A percentile compares a stretch with the other conserved stretches of the same genome.
phyloP scores from a whole-genome alignment of 495 filamentous ascomycete species.

The Talaromyces trachyspermus region DNA sequence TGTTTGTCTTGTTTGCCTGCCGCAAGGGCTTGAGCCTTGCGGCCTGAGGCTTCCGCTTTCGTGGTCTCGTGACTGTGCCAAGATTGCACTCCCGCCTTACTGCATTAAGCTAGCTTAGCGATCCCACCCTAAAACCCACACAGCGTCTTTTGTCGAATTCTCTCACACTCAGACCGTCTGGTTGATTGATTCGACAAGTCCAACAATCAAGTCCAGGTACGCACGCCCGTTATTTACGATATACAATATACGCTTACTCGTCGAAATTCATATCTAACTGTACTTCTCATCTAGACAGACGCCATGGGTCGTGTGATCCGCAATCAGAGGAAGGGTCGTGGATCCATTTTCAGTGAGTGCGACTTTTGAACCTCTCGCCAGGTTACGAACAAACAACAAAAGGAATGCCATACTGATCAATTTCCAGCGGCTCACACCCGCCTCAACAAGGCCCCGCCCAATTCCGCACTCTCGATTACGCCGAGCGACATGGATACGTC shows the following conservation, averaged over 20 bases:
- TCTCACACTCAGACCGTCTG: slow-evolving; percentile 4
- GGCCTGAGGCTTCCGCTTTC: background rate
- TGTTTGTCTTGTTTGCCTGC: background rate
- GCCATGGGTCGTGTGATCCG: slow-evolving; percentile 80
- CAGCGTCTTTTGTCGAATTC: slow-evolving; percentile 40
- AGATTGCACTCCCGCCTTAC: slow-evolving; percentile 20
- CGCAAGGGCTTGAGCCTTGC: too few species aligned
- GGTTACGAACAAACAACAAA: slow-evolving; percentile 15
- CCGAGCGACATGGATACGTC: slow-evolving; percentile 94
- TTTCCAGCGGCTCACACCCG: slow-evolving; percentile 71
- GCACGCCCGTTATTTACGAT: slow-evolving; percentile 26
- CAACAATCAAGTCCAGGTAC: slow-evolving; percentile 44
- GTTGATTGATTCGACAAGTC: slow-evolving; percentile 32
- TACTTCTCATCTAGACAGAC: slow-evolving; percentile 36
- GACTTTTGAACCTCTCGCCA: slow-evolving; percentile 13
- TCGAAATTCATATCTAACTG: slow-evolving; percentile 31
- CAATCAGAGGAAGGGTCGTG: slow-evolving; percentile 96
- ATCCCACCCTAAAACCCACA: slow-evolving; percentile 45
- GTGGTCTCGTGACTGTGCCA: slow-evolving; percentile 8
- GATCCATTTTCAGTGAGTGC: slow-evolving; percentile 92
- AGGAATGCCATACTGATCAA: slow-evolving; percentile 34
- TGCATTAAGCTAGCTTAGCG: slow-evolving; percentile 41
- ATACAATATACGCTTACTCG: slow-evolving; percentile 18
- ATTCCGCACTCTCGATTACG: slow-evolving; percentile 91
- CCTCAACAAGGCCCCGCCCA: slow-evolving; percentile 86